Evolutionary conservation across 1,284 basidiomycete genomes (phyloP), one percentile per base, ranked within the genome.

Genomic region (Chondrostereum purpureum): DNA sequence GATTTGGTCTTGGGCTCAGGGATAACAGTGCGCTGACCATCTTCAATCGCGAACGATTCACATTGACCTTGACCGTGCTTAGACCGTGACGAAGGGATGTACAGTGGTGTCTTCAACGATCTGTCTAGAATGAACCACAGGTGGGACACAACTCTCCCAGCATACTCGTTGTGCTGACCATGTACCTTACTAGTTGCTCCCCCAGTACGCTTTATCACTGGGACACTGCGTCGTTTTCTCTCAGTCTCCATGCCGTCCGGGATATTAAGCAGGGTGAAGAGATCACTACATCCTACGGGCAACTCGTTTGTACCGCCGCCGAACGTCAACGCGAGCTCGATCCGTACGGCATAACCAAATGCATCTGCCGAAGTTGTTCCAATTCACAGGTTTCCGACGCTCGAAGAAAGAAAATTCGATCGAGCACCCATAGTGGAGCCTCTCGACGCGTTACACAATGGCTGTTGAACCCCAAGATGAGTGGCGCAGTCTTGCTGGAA

Each of bases 181-280:
- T 19, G 17, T n/a, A 8, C 27, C 18, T 39, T 18, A 36, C n/a
- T 42, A 65, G 63, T 44, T 65, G 64, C 46, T 48, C 48, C 12
- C 55, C 60, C 5, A 66, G 63, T 45, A 53, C 57, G 3, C 22
- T 27, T 3, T 45, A 47, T 16, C 16, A 46, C 24, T 67, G 66
- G 52, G 47, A 60, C 36, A 39, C 46, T 5, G 21, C 46, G 0
- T 61, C 65, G 1, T 64, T 66, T 39, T 59, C 60, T 0, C 44
- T 58, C 27, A 51, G 56, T 10, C 53, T 67, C 18, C 55, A 49
- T 24, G 65, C 65, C 0, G 39, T 49, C 6, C 49, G 56, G 1
- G 51, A 60, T 21, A 63, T 69, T 43, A 53, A 60, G 13, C 50
- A 43, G 0, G 63, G 61, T 8, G 64, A 67, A 40, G 61, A 69